A percentile compares a stretch with the other conserved stretches of the same genome.
Conservation (phyloP, 2,329 filamentous ascomycete species). For the Escovopsis sp. region DNA sequence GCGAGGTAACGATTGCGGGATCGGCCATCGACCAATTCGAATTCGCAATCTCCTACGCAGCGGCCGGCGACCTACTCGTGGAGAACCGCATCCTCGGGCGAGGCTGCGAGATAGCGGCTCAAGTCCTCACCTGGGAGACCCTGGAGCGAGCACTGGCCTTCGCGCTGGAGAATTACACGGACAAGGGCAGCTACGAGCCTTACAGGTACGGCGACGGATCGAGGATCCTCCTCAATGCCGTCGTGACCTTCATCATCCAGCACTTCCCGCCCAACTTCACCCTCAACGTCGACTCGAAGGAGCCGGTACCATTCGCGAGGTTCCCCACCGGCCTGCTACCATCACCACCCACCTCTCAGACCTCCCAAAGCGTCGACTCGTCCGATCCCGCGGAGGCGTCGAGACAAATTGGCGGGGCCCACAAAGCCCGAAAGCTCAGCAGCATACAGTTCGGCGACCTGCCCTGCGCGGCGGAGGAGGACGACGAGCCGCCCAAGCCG, state of each 20-base stretch:
- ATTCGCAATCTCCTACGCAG: constrained; percentile 49
- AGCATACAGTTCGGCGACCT: constrained; percentile 61
- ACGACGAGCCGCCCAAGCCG: constrained; percentile 16
- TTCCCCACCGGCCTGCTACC: constrained; percentile 16
- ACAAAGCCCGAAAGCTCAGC: constrained; percentile 38
- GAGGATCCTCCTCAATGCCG: constrained; percentile 36
- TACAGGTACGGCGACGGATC: constrained; percentile 40
- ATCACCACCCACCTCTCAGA: constrained; percentile 8
- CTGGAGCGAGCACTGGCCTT: constrained; percentile 48
- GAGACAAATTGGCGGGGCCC: constrained; percentile 21
- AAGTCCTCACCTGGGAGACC: constrained; percentile 47
- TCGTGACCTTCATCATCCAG: constrained; percentile 44
- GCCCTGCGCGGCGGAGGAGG: constrained; percentile 20
- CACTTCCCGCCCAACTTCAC: constrained; percentile 46
- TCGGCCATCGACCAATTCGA: constrained; percentile 30
- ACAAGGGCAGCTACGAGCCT: constrained; percentile 25
- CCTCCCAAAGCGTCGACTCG: constrained; percentile 15
- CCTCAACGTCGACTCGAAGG: constrained; percentile 32
- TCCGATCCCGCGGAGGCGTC: constrained; percentile 15
- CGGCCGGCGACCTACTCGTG: constrained; percentile 43
- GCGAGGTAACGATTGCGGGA: constrained; percentile 22
- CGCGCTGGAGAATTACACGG: constrained; percentile 27
- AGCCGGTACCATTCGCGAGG: constrained; percentile 25
- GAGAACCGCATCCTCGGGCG: constrained; percentile 40
- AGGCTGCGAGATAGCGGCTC: constrained; percentile 44